Evolutionary conservation across 75 land plant genomes (phyloP), one percentile per base, ranked within the genome.

Genomic region (Selaginella moellendorffii): DNA sequence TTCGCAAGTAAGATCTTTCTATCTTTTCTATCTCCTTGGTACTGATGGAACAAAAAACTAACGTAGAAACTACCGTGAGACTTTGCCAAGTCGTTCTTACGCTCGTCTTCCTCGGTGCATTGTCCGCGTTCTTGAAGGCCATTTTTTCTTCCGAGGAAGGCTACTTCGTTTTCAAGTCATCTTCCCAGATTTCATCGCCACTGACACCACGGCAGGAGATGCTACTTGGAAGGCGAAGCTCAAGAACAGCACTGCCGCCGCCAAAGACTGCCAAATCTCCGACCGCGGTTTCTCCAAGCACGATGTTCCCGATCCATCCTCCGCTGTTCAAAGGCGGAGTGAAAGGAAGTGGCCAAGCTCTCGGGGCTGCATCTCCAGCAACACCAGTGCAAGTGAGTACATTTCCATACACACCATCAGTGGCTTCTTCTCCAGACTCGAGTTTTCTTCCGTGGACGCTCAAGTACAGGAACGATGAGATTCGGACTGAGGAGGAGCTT

Each of bases 401-500:
- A 0, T 26, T 62, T 59, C 26, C 28, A 12, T 27, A 27, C 31
- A 24, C 19, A 59, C 58, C 70, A 22, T 56, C 25, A 19, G n/a
- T 24, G 21, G 31, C 23, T 14, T 59, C 30, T 1, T 68, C 29
- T 18, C 2, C 65, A 30, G 17, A 61, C 5, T 1, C 52, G 22
- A 52, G 52, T 18, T 46, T 18, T 46, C 24, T 2, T 9, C 14
- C 2, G 19, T 56, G 60, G 60, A 19, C 8, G 24, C 9, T 56
- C 60, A 20, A 56, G 24, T 56, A 8, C 60, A 56, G 19, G 60
- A 95, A 79, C 65, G 91, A 87, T 1, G 79, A 79, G 17, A 87
- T 95, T 56, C 65, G 60, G 27, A 78, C 79, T 25, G 97, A 90
- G 75, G 82, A 80, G 58, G 75, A 76, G 68, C 81, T 95, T 30